phyloP scores from a whole-genome alignment of 2,329 filamentous ascomycete genomes.

The Mycosphaerella sp. region DNA sequence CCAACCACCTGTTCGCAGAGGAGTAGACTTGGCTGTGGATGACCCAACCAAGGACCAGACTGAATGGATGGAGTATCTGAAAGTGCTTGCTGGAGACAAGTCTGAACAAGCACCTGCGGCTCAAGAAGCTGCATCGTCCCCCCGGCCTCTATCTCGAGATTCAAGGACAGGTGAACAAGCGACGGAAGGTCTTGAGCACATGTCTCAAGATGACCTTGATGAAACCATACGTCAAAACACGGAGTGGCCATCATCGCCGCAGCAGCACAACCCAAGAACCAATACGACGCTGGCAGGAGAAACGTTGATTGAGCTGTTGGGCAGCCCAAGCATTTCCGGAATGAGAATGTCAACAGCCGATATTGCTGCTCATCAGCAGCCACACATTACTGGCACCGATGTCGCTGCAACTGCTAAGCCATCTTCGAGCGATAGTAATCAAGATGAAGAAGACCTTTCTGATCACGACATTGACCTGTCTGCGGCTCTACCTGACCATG shows the following conservation, averaged over 20 bases:
- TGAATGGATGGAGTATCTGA: constrained; percentile 25
- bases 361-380: not conserved
- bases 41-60: constrained; percentile 29
- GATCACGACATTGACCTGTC: constrained; percentile 4
- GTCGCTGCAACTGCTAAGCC: not conserved
- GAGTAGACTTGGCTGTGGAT: constrained; percentile 28
- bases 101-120: not conserved
- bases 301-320: not conserved
- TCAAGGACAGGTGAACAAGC: not conserved
- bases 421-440: not conserved
- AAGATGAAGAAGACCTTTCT: not conserved
- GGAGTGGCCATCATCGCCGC: constrained; percentile 17
- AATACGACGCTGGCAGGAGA: not conserved
- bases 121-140: not conserved
- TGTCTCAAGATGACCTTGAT: constrained; percentile 5
- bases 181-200: not conserved
- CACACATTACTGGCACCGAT: not conserved
- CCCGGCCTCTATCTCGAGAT: not conserved
- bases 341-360: not conserved
- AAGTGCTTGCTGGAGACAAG: constrained; percentile 1
- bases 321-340: not conserved
- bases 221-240: constrained; percentile 11
- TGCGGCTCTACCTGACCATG: constrained; percentile 1
- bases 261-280: not conserved
- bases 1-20: constrained; percentile 20